These are phyloP conservation scores for Erythrophleum fordii DNA, from an alignment of 306 rosid genomes.

Conservation along the genomic window DNA sequence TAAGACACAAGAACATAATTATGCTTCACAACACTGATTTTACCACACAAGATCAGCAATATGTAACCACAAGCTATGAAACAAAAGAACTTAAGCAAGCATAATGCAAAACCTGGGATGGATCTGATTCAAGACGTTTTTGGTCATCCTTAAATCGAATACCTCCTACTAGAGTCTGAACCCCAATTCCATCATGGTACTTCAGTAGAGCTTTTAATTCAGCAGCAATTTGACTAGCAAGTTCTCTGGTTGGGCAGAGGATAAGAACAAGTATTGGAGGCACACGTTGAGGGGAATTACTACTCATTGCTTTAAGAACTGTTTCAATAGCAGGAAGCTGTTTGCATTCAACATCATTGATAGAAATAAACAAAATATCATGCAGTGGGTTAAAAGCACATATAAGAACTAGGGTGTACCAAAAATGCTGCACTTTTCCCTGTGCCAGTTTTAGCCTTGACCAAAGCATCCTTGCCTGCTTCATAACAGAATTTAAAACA, in stretches of 20 bases:
- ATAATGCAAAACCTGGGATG: slow-evolving; percentile 75
- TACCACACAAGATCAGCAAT: slow-evolving; percentile 23
- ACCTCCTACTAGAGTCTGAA: slow-evolving; percentile 92
- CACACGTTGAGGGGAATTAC: slow-evolving; percentile 59
- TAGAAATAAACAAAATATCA: slow-evolving; percentile 25
- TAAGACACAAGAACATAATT: slow-evolving; percentile 21
- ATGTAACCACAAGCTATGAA: slow-evolving; percentile 9
- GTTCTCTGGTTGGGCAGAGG: slow-evolving; percentile 96
- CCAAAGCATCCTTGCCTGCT: slow-evolving; percentile 83
- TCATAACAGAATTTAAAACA: slow-evolving; percentile 34
- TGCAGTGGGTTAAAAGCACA: slow-evolving; percentile 29
- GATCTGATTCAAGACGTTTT: slow-evolving; percentile 82
- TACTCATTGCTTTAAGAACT: slow-evolving; percentile 74
- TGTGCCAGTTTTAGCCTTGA: slow-evolving; percentile 93
- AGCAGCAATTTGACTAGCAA: slow-evolving; percentile 91
- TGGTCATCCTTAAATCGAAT: slow-evolving; percentile 87
- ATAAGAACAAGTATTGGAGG: slow-evolving; percentile 78
- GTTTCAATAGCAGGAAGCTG: slow-evolving; percentile 99
- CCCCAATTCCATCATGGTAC: slow-evolving; percentile 79
- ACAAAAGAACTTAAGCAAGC: slow-evolving; percentile 26
- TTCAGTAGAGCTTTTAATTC: slow-evolving; percentile 77
- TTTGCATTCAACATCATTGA: slow-evolving; percentile 56
- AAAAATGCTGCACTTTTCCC: slow-evolving; percentile 92
- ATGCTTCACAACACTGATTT: slow-evolving; percentile 9
- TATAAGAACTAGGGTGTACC: slow-evolving; percentile 57